These are phyloP conservation scores for Psilocybe subaeruginosa DNA, from an alignment of 768 basidiomycete genomes.

Conservation along the genomic window DNA sequence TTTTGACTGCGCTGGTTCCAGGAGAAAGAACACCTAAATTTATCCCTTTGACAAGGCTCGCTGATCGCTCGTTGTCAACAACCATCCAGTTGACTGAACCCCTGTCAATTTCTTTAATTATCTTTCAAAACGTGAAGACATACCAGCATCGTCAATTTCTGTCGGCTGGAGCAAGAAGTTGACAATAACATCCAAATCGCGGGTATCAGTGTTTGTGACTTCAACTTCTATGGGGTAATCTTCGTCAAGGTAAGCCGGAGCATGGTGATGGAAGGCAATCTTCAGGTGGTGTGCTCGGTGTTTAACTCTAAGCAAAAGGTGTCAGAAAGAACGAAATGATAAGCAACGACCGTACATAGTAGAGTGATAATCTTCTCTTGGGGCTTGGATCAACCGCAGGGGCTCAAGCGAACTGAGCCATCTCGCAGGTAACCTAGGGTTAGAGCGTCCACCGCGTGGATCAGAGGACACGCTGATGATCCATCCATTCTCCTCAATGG, in stretches of 20 bases:
- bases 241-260: slow-evolving; percentile 83
- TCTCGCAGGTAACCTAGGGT: slow-evolving; percentile 31
- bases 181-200: slow-evolving; percentile 66
- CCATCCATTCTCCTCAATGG: slow-evolving; percentile 67
- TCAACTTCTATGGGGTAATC: slow-evolving; percentile 69
- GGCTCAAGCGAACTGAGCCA: slow-evolving; percentile 68
- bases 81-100: slow-evolving; percentile 60
- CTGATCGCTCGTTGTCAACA: slow-evolving; percentile 65
- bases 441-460: slow-evolving; percentile 39
- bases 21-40: slow-evolving; percentile 65
- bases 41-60: slow-evolving; percentile 75
- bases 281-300: slow-evolving; percentile 62
- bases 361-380: slow-evolving; percentile 45
- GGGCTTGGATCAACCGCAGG: slow-evolving; percentile 53
- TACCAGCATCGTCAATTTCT: slow-evolving; percentile 74
- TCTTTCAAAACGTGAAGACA: slow-evolving; percentile 20
- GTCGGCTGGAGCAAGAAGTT: slow-evolving; percentile 83
- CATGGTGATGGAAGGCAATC: slow-evolving; percentile 57
- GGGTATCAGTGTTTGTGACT: slow-evolving; percentile 72
- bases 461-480: slow-evolving; percentile 63
- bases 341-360: slow-evolving; percentile 45
- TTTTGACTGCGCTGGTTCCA: slow-evolving; percentile 60
- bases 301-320: slow-evolving; percentile 48
- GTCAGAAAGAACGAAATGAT: slow-evolving; percentile 3
- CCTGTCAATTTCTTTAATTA: neutral